Conservation (phyloP, 2,329 filamentous ascomycete genomes). For the Colletotrichum musicola region DNA sequence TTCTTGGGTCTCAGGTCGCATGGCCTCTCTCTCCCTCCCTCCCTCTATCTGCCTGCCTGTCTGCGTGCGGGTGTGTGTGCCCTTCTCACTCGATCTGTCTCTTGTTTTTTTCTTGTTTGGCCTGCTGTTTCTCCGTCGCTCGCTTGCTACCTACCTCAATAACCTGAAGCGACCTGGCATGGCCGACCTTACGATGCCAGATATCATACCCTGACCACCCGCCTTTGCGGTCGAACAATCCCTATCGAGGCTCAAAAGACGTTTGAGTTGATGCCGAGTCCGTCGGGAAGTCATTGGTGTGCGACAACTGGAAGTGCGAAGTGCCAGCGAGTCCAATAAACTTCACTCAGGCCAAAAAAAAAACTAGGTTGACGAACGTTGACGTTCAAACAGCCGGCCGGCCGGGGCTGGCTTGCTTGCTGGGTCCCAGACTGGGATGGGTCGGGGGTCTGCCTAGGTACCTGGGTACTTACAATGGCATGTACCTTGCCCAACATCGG, state of each 20-base stretch:
- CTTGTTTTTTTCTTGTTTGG: constrained; percentile 11
- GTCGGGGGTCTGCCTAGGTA: constrained; percentile 15
- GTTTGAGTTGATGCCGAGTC: not conserved
- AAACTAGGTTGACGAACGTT: constrained; percentile 32
- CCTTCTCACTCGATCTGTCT: not conserved
- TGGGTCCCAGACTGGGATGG: constrained; percentile 17
- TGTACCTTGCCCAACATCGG: constrained; percentile 13
- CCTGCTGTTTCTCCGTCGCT: constrained; percentile 22
- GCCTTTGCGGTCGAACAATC: constrained; percentile 4
- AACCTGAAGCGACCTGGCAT: constrained; percentile 21
- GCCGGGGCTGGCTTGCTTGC: constrained; percentile 35
- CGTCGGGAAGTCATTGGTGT: not conserved
- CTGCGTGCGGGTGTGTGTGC: not conserved
- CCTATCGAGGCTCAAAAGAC: constrained; percentile 3
- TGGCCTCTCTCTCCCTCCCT: not conserved
- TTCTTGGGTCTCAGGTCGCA: not conserved
- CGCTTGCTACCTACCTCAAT: constrained; percentile 11
- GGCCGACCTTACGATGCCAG: constrained; percentile 29
- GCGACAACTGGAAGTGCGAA: not conserved
- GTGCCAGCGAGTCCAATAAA: constrained; percentile 24
- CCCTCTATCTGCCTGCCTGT: not conserved
- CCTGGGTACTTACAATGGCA: constrained; percentile 10
- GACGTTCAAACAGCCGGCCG: constrained; percentile 35
- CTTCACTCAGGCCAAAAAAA: constrained; percentile 16
- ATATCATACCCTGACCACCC: constrained; percentile 28